Conservation (phyloP, 176 grass and related monocot genomes). For the Elymus sibiricus region DNA sequence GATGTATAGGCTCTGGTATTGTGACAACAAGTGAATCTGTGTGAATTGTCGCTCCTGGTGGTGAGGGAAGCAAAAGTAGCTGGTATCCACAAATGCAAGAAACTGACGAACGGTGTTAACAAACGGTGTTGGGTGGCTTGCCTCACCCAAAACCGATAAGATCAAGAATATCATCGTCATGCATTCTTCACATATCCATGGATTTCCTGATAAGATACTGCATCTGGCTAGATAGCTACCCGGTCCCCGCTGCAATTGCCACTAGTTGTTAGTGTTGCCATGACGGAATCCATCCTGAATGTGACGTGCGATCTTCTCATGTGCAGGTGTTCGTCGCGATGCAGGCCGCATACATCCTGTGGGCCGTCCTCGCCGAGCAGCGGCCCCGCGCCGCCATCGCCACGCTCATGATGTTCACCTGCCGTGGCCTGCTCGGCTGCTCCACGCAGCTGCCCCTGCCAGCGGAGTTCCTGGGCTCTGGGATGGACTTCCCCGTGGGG, state of each 20-base stretch:
- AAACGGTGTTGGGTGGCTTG: background rate
- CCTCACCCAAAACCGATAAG: conserved; percentile 14
- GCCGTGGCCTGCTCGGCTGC: conserved; percentile 73
- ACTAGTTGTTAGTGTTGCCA: background rate
- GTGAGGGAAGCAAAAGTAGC: background rate
- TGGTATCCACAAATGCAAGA: background rate
- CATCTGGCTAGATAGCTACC: background rate
- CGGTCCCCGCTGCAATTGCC: background rate
- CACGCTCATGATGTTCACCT: conserved; percentile 92
- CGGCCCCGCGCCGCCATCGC: conserved; percentile 68
- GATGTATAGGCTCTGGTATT: background rate
- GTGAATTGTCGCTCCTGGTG: background rate
- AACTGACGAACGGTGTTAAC: background rate
- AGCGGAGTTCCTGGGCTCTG: conserved; percentile 67
- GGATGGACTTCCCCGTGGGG: conserved; percentile 86
- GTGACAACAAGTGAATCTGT: background rate
- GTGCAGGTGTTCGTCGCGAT: conserved; percentile 84
- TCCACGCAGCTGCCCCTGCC: conserved; percentile 88
- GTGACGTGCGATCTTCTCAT: background rate
- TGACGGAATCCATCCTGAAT: background rate
- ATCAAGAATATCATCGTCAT: background rate
- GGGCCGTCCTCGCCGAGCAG: conserved; percentile 74
- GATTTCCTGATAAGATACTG: conserved; percentile 30
- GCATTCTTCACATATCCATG: background rate
- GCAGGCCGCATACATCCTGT: conserved; percentile 88